Evolutionary conservation across 768 basidiomycete species (phyloP).

Genomic region (Kondoa subrosea): DNA sequence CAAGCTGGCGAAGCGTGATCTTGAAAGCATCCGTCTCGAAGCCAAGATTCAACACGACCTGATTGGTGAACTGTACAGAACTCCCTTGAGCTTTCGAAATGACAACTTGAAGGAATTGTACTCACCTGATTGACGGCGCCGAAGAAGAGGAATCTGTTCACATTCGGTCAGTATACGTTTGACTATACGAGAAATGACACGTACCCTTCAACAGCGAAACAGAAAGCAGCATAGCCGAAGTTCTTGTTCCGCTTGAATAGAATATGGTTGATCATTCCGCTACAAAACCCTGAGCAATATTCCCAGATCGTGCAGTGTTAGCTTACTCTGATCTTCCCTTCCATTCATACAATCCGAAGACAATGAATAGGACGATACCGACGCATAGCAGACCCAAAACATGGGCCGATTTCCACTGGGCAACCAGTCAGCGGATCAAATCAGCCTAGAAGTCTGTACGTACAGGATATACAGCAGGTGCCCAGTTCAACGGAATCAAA

Average conservation of each 20-base stretch:
- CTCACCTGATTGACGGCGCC: background rate
- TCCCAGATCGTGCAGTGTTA: background rate
- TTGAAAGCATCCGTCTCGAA: slow-evolving; percentile 16
- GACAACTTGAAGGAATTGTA: too few relatives aligned
- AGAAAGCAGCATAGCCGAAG: slow-evolving; percentile 14
- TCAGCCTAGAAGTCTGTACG: too few relatives aligned
- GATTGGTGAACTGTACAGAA: slow-evolving; percentile 16
- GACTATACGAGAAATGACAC: background rate
- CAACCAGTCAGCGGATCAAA: too few relatives aligned
- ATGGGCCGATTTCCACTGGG: slow-evolving; percentile 9
- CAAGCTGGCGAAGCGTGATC: slow-evolving; percentile 16
- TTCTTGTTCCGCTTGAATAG: slow-evolving; percentile 15
- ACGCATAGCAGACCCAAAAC: slow-evolving; percentile 15
- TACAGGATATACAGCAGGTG: slow-evolving; percentile 10
- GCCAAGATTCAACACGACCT: slow-evolving; percentile 18
- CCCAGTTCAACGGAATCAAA: slow-evolving; percentile 16
- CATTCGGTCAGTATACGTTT: background rate
- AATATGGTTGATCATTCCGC: slow-evolving; percentile 12
- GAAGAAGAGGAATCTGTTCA: background rate
- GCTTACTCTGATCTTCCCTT: slow-evolving; percentile 10
- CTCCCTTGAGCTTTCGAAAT: too few relatives aligned
- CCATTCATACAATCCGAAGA: slow-evolving; percentile 17
- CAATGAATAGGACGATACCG: slow-evolving; percentile 14
- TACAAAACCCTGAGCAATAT: background rate
- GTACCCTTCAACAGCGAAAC: slow-evolving; percentile 17